Evolutionary conservation across 2,329 filamentous ascomycete species (phyloP).

Genomic region (Microsporum canis): DNA sequence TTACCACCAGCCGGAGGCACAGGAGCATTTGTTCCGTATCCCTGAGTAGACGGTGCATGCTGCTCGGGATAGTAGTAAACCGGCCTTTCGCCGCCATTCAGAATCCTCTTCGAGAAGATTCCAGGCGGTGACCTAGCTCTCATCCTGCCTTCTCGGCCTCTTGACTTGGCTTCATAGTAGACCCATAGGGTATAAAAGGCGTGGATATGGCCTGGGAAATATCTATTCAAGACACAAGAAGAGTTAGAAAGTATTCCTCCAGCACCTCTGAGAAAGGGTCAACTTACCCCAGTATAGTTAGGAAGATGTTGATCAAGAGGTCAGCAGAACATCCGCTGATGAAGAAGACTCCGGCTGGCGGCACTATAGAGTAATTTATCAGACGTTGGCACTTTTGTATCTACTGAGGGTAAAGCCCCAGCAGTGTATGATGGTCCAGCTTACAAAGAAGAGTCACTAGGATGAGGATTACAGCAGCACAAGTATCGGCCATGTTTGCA

Average conservation of each 20-base stretch:
- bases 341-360: slow-evolving; percentile 52
- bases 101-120: slow-evolving; percentile 32
- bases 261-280: slow-evolving; percentile 5
- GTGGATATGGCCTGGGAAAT: slow-evolving; percentile 66
- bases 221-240: slow-evolving; percentile 32
- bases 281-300: slow-evolving; percentile 52
- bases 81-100: slow-evolving; percentile 23
- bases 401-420: neutral
- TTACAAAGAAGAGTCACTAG: slow-evolving; percentile 39
- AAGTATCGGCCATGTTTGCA: slow-evolving; percentile 17
- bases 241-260: neutral
- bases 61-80: neutral
- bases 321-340: slow-evolving; percentile 56
- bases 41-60: neutral
- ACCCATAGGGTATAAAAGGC: slow-evolving; percentile 75
- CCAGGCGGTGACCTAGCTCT: slow-evolving; percentile 23
- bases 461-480: slow-evolving; percentile 34
- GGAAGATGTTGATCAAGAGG: slow-evolving; percentile 54
- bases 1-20: neutral
- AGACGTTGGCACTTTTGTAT: neutral
- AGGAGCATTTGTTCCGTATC: neutral
- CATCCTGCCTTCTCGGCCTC: slow-evolving; percentile 17
- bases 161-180: slow-evolving; percentile 57
- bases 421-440: neutral
- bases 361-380: slow-evolving; percentile 38